Evolutionary conservation across 768 basidiomycete genomes (phyloP), one percentile per base, ranked within the genome.

Genomic region (Russula abietina): DNA sequence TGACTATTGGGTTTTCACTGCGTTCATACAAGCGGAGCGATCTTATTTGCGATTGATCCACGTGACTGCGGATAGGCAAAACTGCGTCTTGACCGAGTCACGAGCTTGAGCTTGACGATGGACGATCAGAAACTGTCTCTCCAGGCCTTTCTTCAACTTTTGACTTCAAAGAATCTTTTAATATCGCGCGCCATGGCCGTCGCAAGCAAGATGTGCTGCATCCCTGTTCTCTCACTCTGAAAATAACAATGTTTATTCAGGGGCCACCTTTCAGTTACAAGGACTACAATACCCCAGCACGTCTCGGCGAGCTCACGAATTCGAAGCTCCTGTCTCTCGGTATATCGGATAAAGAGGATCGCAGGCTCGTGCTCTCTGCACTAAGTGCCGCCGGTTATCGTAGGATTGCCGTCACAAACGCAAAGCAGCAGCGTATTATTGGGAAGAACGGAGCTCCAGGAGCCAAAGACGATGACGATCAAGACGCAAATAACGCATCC

Each of bases 301-400:
- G 79, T 66, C 80, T 93, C 10, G 72, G 75, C 2, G 76, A 78
- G 57, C 75, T 94, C 38, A 84, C 81, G 32, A 83, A 90, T 55
- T 65, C 75, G 14, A 85, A 84, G 69, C 78, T 94, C 24, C 74
- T 75, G 19, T 75, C 77, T 4, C 73, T 82, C 16, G 88, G 88
- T 0, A 70, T 94, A 22, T 76, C 78, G 10, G 81, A 81, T 61
- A 87, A 87, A 68, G 87, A 88, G 22, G 79, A 84, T 52, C 76
- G 91, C 22, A 87, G 79, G 68, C 73, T 79, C 19, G 74, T 87
- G 17, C 72, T 92, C 52, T 68, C 76, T 39, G 85, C 88, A 10
- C 65, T 91, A 26, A 80, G 79, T 38, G 86, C 85, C 69, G 83
- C 82, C 17, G 88, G 86, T n/a, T 84, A 84, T 73, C 74, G 77